Base-by-base conservation (phyloP, 169 alveolate species). In the Babesia ovis region DNA sequence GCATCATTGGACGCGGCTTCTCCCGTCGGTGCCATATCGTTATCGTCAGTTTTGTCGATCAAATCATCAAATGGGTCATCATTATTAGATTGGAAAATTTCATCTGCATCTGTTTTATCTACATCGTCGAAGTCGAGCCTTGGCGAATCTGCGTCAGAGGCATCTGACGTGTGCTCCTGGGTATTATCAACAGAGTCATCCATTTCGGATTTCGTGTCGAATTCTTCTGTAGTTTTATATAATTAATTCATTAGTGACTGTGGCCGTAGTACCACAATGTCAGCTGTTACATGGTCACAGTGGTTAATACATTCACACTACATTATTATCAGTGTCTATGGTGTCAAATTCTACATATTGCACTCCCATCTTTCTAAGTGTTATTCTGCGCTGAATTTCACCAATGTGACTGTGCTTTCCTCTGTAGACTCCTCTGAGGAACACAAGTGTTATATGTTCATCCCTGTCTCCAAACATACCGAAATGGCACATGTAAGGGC, bases 401-500 rank as follows among this genome's bases (percentile, higher is more conserved):
- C 23, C 29, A n/a, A 35, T 20, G 50, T 64, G 74, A 25, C n/a
- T 41, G 16, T 32, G 31, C 5, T 11, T 3, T 4, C 29, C 25
- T 5, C 70, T 31, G 29, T 32, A 41, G 32, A 12, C 37, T n/a
- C 8, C 61, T 18, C 14, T 46, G 39, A 64, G 0, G 50, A 64
- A 64, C 54, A 64, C 53, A n/a, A 32, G 45, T n/a, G 23, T 34
- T n/a, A n/a, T 25, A 4, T 27, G 54, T 4, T 43, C 4, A 0
- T 31, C 50, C n/a, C 29, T 34, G 42, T 29, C 68, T 18, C 69
- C 59, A 39, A 58, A 54, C 6, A 69, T 42, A 3, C 73, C 77
- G 34, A 54, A 20, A 22, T 64, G 83, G 42, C 84, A 79, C 70
- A 69, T 42, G 37, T 71, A 79, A 4, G 87, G 87, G 29, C 87